These are phyloP conservation scores for Pichia thaimueangensis DNA, from an alignment of 805 yeast genomes.

Conservation along the genomic window DNA sequence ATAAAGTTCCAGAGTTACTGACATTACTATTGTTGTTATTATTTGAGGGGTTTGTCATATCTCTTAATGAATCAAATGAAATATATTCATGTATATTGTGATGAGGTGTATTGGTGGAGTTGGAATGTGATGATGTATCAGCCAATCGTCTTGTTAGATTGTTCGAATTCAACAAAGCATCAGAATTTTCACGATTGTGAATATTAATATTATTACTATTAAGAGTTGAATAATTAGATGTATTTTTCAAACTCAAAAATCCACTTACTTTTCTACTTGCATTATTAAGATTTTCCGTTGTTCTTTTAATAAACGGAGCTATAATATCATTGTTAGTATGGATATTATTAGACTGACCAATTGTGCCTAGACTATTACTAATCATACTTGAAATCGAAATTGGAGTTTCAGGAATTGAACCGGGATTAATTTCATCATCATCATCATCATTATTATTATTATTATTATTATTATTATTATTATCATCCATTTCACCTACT, in stretches of 20 bases:
- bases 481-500: neutral
- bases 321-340: conserved; percentile 16
- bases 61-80: conserved; percentile 36
- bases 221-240: neutral
- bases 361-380: conserved; percentile 6
- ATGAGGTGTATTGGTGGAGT: neutral
- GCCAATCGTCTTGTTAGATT: neutral
- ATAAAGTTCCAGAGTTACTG: neutral
- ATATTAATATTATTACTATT: neutral
- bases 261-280: conserved; percentile 26
- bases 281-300: conserved; percentile 22
- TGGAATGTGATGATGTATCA: neutral
- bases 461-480: neutral
- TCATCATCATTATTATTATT: neutral
- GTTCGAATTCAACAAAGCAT: neutral
- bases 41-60: conserved; percentile 14
- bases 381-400: neutral
- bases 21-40: neutral
- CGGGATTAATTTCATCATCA: no score
- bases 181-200: conserved; percentile 2
- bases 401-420: no score
- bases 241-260: conserved; percentile 15
- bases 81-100: conserved; percentile 28
- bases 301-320: conserved; percentile 21
- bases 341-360: conserved; percentile 5